Conservation (phyloP, 2,329 filamentous ascomycete genomes). For the Cladosporium sphaerospermum region DNA sequence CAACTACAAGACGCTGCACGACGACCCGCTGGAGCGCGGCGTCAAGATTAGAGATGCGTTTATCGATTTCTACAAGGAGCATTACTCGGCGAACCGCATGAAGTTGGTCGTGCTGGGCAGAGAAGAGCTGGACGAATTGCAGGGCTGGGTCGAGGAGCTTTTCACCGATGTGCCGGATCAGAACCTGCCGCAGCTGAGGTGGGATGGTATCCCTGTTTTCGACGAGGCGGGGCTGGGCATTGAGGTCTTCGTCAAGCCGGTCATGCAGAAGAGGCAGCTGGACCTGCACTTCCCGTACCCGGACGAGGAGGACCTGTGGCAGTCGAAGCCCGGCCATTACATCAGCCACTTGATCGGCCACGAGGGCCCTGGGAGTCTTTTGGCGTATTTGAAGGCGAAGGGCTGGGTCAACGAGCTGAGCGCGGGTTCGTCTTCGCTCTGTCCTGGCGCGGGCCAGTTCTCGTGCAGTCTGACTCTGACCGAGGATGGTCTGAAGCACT, state of each 20-base stretch:
- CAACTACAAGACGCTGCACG: slow-evolving; percentile 79
- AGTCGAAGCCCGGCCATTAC: slow-evolving; percentile 77
- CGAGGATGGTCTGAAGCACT: slow-evolving; percentile 75
- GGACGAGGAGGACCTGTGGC: slow-evolving; percentile 73
- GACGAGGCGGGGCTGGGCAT: slow-evolving; percentile 56
- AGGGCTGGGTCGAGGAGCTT: slow-evolving; percentile 76
- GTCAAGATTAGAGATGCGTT: slow-evolving; percentile 86
- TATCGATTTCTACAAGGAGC: slow-evolving; percentile 80
- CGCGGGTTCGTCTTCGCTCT: slow-evolving; percentile 68
- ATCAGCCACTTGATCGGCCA: slow-evolving; percentile 86
- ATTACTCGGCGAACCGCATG: slow-evolving; percentile 92
- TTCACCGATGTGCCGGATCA: slow-evolving; percentile 81
- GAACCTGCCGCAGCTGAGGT: slow-evolving; percentile 61
- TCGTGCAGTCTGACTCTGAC: slow-evolving; percentile 74
- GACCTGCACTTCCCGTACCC: slow-evolving; percentile 79
- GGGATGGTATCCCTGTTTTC: slow-evolving; percentile 58
- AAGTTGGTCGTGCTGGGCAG: slow-evolving; percentile 81
- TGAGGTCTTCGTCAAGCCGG: slow-evolving; percentile 81
- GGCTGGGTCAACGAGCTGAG: slow-evolving; percentile 83
- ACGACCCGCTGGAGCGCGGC: slow-evolving; percentile 68
- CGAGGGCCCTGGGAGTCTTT: slow-evolving; percentile 85
- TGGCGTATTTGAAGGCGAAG: slow-evolving; percentile 82
- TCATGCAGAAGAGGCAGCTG: slow-evolving; percentile 77
- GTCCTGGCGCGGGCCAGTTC: slow-evolving; percentile 75
- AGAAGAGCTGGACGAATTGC: slow-evolving; percentile 73